These are phyloP conservation scores for Penicillium odoratum DNA, from an alignment of 495 filamentous ascomycete species.

Conservation along the genomic window DNA sequence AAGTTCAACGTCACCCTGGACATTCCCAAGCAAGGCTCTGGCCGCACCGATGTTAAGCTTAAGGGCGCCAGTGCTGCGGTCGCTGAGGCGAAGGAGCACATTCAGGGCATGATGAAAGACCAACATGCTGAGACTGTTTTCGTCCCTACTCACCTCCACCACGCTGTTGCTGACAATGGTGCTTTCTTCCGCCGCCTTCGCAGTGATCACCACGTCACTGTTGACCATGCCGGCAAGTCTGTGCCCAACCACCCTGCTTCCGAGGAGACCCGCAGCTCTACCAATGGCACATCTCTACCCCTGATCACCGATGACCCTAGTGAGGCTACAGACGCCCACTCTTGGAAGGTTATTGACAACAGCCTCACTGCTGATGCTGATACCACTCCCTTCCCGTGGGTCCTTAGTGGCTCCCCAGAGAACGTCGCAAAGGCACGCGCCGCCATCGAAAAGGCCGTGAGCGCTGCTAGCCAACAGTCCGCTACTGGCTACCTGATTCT, in stretches of 20 bases:
- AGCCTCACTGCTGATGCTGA: slow-evolving; percentile 35
- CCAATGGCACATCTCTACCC: slow-evolving; percentile 64
- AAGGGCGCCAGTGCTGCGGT: slow-evolving; percentile 75
- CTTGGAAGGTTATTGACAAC: slow-evolving; percentile 75
- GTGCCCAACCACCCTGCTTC: slow-evolving; percentile 64
- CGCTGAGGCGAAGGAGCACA: slow-evolving; percentile 80
- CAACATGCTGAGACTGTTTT: slow-evolving; percentile 83
- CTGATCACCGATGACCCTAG: slow-evolving; percentile 84
- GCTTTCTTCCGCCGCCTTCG: slow-evolving; percentile 86
- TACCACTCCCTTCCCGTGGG: slow-evolving; percentile 77
- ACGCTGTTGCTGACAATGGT: slow-evolving; percentile 82
- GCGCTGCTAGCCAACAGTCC: slow-evolving; percentile 68
- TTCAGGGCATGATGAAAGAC: slow-evolving; percentile 76
- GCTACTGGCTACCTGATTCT: slow-evolving; percentile 83
- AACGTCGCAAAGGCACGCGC: slow-evolving; percentile 75
- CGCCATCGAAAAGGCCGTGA: slow-evolving; percentile 67
- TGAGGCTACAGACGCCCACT: slow-evolving; percentile 60
- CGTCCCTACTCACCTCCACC: slow-evolving; percentile 78
- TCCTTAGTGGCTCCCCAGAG: slow-evolving; percentile 74
- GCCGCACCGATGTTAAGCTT: slow-evolving; percentile 73
- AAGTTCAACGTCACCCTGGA: slow-evolving; percentile 87
- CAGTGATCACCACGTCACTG: slow-evolving; percentile 78
- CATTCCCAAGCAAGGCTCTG: slow-evolving; percentile 77
- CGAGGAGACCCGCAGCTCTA: slow-evolving; percentile 36
- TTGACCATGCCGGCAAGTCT: slow-evolving; percentile 82